Conservation (phyloP, 331 rosid genomes). For the Stylosanthes scabra region DNA sequence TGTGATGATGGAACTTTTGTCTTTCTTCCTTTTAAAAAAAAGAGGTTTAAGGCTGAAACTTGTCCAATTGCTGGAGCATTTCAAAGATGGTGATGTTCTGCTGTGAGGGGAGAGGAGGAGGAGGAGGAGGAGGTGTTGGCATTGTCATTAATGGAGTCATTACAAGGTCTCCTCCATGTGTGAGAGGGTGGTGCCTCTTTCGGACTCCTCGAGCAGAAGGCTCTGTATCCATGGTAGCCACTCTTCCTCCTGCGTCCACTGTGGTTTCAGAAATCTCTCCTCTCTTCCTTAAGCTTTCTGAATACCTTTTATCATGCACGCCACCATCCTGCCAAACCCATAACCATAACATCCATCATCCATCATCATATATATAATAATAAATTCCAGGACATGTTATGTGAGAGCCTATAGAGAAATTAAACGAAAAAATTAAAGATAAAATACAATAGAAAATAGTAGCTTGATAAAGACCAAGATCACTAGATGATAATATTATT, state of each 20-base stretch:
- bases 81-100: conserved; percentile 80
- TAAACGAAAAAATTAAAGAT: no score
- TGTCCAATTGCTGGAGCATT: conserved; percentile 83
- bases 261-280: conserved; percentile 49
- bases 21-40: no score
- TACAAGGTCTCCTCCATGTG: conserved; percentile 62
- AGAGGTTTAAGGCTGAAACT: conserved; percentile 72
- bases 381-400: no score
- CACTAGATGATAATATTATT: no score
- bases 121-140: conserved; percentile 63
- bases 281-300: conserved; percentile 73
- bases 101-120: conserved; percentile 62
- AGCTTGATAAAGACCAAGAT: not conserved
- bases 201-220: conserved; percentile 67
- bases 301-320: conserved; percentile 58
- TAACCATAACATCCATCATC: no score
- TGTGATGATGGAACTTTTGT: no score
- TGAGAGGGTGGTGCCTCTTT: conserved; percentile 88
- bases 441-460: no score
- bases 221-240: conserved; percentile 30
- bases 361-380: no score
- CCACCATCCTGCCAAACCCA: conserved; percentile 87
- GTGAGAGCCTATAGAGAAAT: no score
- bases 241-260: conserved; percentile 38
- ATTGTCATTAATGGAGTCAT: conserved; percentile 66